Evolutionary conservation across 768 basidiomycete genomes (phyloP), one percentile per base, ranked within the genome.

Genomic region (Pisolithus microcarpus): DNA sequence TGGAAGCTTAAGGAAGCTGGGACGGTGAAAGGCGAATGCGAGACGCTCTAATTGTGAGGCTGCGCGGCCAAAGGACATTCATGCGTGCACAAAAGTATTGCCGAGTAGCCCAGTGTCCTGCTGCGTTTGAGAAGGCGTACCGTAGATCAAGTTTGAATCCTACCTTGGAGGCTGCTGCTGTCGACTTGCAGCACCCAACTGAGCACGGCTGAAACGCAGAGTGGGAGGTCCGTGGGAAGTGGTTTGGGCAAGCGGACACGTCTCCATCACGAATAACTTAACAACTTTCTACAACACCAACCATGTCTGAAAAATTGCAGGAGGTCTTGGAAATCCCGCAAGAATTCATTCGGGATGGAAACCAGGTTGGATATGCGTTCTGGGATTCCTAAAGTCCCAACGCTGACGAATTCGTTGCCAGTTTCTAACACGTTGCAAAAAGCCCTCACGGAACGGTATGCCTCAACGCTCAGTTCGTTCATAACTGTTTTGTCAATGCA

Each of bases 361-460:
- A 87, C 61, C 91, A 93, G 77, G 95, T 91, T 34, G 34, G 34
- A 34, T 3, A 1, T 34, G 34, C 34, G 34, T 15, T 15, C 34
- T 34, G 2, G 11, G 13, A 34, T 15, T 5, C 13, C 13, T 34
- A 34, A 11, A 39, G 37, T 31, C 30, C 28, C 44, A 58, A 23
- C 46, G 23, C 59, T 64, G 39, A 54, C 53, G 28, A 36, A 40
- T n/a, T 30, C 4, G 3, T 9, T 3, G 3, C 23, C 51, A 98
- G 96, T 98, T 99, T 76, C 73, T 99, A 56, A 88, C 85, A 60
- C 85, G 94, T 65, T 99, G 96, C 79, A 95, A 93, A 52, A 99
- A 99, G 74, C 96, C 96, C 54, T 91, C 91, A 48, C 81, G 87
- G 68, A 91, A 91, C 75, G 96, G 96, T 96, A 57, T 46, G 9